Base-by-base conservation (phyloP, 805 yeast species). In the Nakazawaea siamensis region DNA sequence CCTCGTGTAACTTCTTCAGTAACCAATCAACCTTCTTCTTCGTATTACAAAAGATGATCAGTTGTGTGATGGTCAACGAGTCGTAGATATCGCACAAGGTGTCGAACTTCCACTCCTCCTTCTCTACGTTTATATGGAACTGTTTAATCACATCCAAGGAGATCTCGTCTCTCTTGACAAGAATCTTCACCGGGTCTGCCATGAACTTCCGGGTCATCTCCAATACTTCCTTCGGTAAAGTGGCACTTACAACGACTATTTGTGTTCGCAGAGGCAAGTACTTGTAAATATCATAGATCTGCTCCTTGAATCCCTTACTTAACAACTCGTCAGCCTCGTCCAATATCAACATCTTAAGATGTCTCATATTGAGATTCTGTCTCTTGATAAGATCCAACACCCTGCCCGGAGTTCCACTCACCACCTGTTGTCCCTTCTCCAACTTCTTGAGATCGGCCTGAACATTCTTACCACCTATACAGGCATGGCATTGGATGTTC, bases 251-350 rank as follows among this genome's bases (percentile, higher is more conserved):
- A 42, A 90, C 84, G 21, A 92, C 96, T 45, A 88, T 96, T 67
- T 92, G 98, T 47, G 92, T 80, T 38, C 82, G 71, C 43, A 80
- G 76, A 41, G 97, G 97, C 55, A 92, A 70, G 60, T 78, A 77
- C 47, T 81, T 72, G 74, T 84, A 92, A 45, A 92, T 84, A 58
- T 92, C 90, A 69, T 88, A 85, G 48, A 92, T 90, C 64, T 88
- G 97, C 54, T 85, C 92, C 66, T 85, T 84, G 72, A 90, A 90
- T 40, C 98, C 98, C 43, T 84, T 72, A 31, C 85, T 75, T 58
- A 90, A 73, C 78, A 90, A 73, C 72, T 92, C 97, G 71, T 90
- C 98, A 54, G 97, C 97, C 70, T 90, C 98, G 68, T 90, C 98
- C 55, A 92, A 72, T 57, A 90, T 79, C 66, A 92, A 76, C 94